phyloP scores from a whole-genome alignment of 306 rosid species.

The Boehmeria nivea region DNA sequence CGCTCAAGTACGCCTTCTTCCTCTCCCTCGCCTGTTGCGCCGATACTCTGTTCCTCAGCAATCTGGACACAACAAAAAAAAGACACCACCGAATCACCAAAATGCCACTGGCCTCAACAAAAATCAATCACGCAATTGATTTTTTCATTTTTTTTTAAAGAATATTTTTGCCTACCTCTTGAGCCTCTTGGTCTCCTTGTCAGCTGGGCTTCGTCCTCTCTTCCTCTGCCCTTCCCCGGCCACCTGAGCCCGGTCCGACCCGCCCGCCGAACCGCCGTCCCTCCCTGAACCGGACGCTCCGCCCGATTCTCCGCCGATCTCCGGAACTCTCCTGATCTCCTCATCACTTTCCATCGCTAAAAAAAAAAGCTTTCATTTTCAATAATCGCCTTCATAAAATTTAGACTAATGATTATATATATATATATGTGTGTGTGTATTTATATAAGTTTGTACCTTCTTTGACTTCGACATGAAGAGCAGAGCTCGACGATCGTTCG shows the following conservation, averaged over 20 bases:
- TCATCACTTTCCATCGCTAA: conserved; percentile 90
- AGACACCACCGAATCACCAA: conserved; percentile 19
- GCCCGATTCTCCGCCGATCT: conserved; percentile 79
- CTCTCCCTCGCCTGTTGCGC: conserved; percentile 99
- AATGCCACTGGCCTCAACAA: conserved; percentile 16
- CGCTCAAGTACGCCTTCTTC: conserved; percentile 81
- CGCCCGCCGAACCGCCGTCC: conserved; percentile 47
- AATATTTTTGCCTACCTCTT: conserved; percentile 55
- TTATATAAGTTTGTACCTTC: conserved; percentile 32
- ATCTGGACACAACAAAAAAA: conserved; percentile 31
- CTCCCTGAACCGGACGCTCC: conserved; percentile 73
- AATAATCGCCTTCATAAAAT: not conserved
- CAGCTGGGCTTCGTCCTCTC: conserved; percentile 93
- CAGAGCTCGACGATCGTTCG: conserved; percentile 63
- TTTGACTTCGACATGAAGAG: conserved; percentile 44
- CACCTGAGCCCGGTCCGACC: conserved; percentile 59
- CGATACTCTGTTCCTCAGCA: conserved; percentile 91
- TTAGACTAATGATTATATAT: not conserved
- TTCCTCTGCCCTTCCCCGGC: conserved; percentile 65
- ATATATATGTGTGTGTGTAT: no score
- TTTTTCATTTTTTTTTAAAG: no score
- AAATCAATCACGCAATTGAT: no score
- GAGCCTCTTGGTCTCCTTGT: conserved; percentile 86
- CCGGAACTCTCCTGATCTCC: conserved; percentile 97
- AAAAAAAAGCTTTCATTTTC: not conserved